Evolutionary conservation across 129 eudicot genomes (phyloP).

Genomic region (Flaveria ramosissima): DNA sequence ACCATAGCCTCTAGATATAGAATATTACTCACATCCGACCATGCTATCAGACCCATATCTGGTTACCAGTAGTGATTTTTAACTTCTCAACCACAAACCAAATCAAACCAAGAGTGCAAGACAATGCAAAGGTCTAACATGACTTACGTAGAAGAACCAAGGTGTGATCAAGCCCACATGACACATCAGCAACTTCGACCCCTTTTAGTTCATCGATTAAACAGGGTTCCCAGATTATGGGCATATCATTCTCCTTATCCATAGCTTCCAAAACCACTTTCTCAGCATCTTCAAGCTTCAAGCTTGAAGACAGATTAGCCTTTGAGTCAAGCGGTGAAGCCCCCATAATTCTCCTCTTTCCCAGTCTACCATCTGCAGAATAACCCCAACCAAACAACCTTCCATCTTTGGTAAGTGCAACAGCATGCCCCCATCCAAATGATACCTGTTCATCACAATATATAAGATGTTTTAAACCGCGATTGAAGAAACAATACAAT

Average conservation of each 20-base stretch:
- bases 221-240: constrained; percentile 86
- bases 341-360: constrained; percentile 54
- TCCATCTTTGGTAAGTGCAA: constrained; percentile 79
- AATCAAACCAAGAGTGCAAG: background rate
- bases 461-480: background rate
- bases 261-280: constrained; percentile 70
- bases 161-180: constrained; percentile 94
- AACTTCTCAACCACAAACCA: background rate
- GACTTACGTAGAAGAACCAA: constrained; percentile 76
- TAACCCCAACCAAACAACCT: constrained; percentile 97
- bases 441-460: constrained; percentile 56
- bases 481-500: background rate
- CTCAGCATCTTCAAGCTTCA: constrained; percentile 63
- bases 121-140: background rate
- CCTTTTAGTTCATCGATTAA: constrained; percentile 60
- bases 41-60: background rate
- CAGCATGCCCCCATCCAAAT: constrained; percentile 98
- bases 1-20: background rate
- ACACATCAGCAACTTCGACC: constrained; percentile 60
- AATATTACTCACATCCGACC: background rate
- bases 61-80: background rate
- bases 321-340: constrained; percentile 64
- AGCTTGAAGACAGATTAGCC: constrained; percentile 31
- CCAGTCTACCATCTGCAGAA: constrained; percentile 92
- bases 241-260: constrained; percentile 92